Conservation (phyloP, 768 basidiomycete genomes). For the Gautieria morchelliformis region DNA sequence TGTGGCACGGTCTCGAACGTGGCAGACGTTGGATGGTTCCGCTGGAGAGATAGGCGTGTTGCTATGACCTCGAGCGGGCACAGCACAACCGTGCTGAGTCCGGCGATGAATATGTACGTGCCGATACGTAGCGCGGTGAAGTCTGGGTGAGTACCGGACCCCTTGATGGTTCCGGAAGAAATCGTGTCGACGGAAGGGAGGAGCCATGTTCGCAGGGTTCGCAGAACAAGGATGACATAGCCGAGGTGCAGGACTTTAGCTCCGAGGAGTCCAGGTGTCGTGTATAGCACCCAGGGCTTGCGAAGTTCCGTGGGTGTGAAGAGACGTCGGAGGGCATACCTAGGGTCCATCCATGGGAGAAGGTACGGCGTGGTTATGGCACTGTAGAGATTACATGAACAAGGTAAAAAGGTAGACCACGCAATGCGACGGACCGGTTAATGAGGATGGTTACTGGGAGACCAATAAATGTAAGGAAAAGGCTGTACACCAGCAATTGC, state of each 20-base stretch:
- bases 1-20: constrained; percentile 69
- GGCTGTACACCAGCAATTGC: constrained; percentile 54
- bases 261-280: constrained; percentile 59
- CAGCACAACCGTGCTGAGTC: constrained; percentile 47
- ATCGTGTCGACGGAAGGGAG: constrained; percentile 33
- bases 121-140: constrained; percentile 40
- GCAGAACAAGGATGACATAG: constrained; percentile 35
- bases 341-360: constrained; percentile 50
- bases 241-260: constrained; percentile 34
- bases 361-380: constrained; percentile 78
- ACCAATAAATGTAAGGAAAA: constrained; percentile 56
- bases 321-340: constrained; percentile 54
- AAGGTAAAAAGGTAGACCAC: constrained; percentile 4
- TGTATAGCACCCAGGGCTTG: constrained; percentile 70
- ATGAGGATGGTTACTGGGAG: constrained; percentile 66
- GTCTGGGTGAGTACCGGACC: constrained; percentile 26
- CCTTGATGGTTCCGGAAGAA: constrained; percentile 18
- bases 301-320: constrained; percentile 75
- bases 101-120: constrained; percentile 48
- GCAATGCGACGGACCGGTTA: constrained; percentile 44
- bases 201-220: constrained; percentile 41
- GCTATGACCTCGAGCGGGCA: constrained; percentile 75
- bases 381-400: constrained; percentile 27
- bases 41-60: constrained; percentile 72
- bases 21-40: constrained; percentile 62